phyloP scores from a whole-genome alignment of 2,329 filamentous ascomycete species.

The Botrytis porri region DNA sequence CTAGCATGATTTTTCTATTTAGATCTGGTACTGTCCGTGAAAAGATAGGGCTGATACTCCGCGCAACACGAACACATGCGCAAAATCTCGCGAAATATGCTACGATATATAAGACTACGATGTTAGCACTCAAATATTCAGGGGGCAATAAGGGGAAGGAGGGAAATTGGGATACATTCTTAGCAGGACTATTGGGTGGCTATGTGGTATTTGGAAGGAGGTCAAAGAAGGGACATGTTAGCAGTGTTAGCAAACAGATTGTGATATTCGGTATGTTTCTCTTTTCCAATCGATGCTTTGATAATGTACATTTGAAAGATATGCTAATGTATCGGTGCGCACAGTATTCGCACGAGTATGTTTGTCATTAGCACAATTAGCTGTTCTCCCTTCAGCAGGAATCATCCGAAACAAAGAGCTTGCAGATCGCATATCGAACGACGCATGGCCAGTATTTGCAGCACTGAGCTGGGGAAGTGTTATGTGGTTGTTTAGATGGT shows the following conservation, averaged over 20 bases:
- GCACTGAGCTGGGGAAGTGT: constrained; percentile 87
- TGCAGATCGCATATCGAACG: constrained; percentile 52
- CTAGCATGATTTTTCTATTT: constrained; percentile 93
- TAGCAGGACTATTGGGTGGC: constrained; percentile 83
- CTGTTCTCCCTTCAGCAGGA: constrained; percentile 63
- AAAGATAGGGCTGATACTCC: constrained; percentile 74
- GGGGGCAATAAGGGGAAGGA: constrained; percentile 59
- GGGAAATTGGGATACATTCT: constrained; percentile 76
- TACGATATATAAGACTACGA: constrained; percentile 79
- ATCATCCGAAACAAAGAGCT: constrained; percentile 48
- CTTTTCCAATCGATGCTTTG: background rate
- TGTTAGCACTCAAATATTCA: constrained; percentile 69
- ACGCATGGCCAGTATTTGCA: constrained; percentile 92
- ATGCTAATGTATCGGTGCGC: background rate
- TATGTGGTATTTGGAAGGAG: constrained; percentile 84
- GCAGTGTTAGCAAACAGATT: constrained; percentile 90
- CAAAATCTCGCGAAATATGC: constrained; percentile 90
- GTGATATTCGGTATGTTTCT: constrained; percentile 67
- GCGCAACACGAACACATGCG: constrained; percentile 86
- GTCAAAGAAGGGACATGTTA: constrained; percentile 64
- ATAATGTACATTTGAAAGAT: background rate
- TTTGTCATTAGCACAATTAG: constrained; percentile 78
- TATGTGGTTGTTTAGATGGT: constrained; percentile 92
- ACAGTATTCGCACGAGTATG: constrained; percentile 83
- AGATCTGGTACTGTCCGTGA: constrained; percentile 79